phyloP scores from a whole-genome alignment of 2,329 filamentous ascomycete genomes.

The Penicillium glabrum region DNA sequence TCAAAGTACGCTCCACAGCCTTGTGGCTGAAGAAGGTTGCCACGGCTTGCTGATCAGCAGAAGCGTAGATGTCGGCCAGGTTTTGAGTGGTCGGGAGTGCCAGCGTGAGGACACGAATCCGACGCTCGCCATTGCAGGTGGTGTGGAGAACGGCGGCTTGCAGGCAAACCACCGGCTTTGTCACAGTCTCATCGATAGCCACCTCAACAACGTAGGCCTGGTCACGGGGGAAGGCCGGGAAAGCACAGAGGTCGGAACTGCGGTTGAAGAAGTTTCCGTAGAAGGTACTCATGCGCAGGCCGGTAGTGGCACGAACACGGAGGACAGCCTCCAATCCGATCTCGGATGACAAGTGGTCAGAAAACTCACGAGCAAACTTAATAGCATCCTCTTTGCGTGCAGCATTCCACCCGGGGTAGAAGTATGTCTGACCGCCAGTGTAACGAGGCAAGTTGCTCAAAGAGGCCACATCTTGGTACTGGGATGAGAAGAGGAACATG shows the following conservation, averaged over 20 bases:
- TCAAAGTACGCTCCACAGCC: conserved; percentile 85
- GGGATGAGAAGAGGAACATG: conserved; percentile 95
- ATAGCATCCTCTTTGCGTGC: conserved; percentile 91
- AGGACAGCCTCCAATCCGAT: conserved; percentile 96
- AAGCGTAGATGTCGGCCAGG: conserved; percentile 88
- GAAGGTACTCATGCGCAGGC: conserved; percentile 93
- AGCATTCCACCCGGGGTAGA: conserved; percentile 97
- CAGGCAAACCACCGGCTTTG: conserved; percentile 87
- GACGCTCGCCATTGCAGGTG: conserved; percentile 93
- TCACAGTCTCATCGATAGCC: conserved; percentile 91
- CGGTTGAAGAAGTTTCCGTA: conserved; percentile 99
- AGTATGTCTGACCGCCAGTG: conserved; percentile 9
- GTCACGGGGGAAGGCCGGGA: conserved; percentile 95
- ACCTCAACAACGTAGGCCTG: conserved; percentile 98
- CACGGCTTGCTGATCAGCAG: conserved; percentile 90
- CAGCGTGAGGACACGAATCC: conserved; percentile 91
- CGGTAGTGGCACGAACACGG: conserved; percentile 90
- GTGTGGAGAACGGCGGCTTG: conserved; percentile 95
- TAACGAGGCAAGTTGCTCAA: conserved; percentile 94
- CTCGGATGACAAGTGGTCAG: conserved; percentile 93
- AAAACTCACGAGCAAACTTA: conserved; percentile 96
- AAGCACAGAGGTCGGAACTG: conserved; percentile 94
- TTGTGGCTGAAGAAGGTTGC: conserved; percentile 96
- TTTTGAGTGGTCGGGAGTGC: conserved; percentile 90
- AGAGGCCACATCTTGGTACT: conserved; percentile 96